Percentiles rank a stretch among this genome's conserved stretches.
phyloP scores from a whole-genome alignment of 2,329 filamentous ascomycete species.

The Cladosporium sp. region DNA sequence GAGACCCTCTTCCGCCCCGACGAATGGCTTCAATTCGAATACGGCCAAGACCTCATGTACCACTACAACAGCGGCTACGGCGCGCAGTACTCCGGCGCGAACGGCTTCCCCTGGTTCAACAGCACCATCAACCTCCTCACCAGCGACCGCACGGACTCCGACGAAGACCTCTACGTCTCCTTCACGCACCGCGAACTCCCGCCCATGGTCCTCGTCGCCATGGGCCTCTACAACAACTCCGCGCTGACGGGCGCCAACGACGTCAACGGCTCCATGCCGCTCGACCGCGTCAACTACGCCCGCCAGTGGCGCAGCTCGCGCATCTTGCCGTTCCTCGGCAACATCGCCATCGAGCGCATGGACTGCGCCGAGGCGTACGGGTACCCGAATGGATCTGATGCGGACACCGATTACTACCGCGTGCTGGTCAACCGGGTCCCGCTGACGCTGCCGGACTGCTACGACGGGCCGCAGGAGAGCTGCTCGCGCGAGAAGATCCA shows the following conservation, averaged over 20 bases:
- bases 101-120: conserved; percentile 63
- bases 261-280: conserved; percentile 60
- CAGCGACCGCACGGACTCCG: conserved; percentile 33
- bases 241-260: conserved; percentile 46
- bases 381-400: conserved; percentile 35
- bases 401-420: conserved; percentile 39
- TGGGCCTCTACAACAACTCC: conserved; percentile 66
- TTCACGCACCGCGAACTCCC: conserved; percentile 66
- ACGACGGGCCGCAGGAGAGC: conserved; percentile 46
- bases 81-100: conserved; percentile 48
- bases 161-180: conserved; percentile 58
- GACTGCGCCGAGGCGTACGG: conserved; percentile 53
- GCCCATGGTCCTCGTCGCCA: conserved; percentile 58
- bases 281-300: conserved; percentile 55
- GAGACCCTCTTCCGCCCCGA: conserved; percentile 53
- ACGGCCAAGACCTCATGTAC: conserved; percentile 62
- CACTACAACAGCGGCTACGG: conserved; percentile 65
- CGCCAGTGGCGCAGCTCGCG: conserved; percentile 59
- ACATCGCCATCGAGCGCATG: conserved; percentile 60
- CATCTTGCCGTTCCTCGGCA: conserved; percentile 59
- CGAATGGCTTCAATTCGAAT: conserved; percentile 60
- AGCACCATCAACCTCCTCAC: conserved; percentile 50
- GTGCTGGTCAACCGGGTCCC: conserved; percentile 47
- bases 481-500: conserved; percentile 41
- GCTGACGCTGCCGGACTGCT: conserved; percentile 43